Evolutionary conservation across 2,329 filamentous ascomycete species (phyloP), one percentile per base, ranked within the genome.

Genomic region (Aquanectria penicillioides): DNA sequence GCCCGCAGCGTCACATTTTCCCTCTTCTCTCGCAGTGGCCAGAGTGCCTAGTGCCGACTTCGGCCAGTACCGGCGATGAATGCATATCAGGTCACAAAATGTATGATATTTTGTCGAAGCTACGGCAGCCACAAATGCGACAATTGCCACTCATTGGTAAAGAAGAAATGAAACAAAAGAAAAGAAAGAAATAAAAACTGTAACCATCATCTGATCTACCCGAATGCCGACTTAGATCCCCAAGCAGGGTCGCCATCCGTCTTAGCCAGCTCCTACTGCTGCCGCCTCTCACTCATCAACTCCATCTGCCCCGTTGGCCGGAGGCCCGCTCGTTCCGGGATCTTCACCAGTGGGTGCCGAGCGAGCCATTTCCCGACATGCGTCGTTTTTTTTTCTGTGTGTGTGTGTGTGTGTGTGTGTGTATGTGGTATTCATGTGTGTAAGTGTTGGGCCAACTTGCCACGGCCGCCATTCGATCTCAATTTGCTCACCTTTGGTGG

Each of bases 341-440:
- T 25, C 3, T 28, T 41, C 23, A 26, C 43, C 44, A 29, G 37
- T 37, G 43, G 44, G 23, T 41, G 44, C 53, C 53, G 44, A 38
- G 46, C 37, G 54, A 46, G 46, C 38, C 46, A 51, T 57, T 57
- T 57, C 29, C 44, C 54, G 7, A 31, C 43, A 36, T 36, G 29
- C n/a, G 31, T 22, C 34, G 20, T 53, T 18, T 23, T 34, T 48
- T 28, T 34, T 28, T 17, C 23, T 34, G 15, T 13, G 3, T 36
- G 37, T 20, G 10, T 31, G 22, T 23, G 7, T 15, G 26, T 25
- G 28, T 11, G 17, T 20, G 12, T 43, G n/a, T 36, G 20, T 47
- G 8, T 50, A 46, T 29, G 25, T 22, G n/a, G 38, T 23, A 31
- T 11, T 13, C 17, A 7, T 26, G 26, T 13, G 28, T 17, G 12